Conservation (phyloP, 805 yeast species). For the Hanseniaspora mollemarum region DNA sequence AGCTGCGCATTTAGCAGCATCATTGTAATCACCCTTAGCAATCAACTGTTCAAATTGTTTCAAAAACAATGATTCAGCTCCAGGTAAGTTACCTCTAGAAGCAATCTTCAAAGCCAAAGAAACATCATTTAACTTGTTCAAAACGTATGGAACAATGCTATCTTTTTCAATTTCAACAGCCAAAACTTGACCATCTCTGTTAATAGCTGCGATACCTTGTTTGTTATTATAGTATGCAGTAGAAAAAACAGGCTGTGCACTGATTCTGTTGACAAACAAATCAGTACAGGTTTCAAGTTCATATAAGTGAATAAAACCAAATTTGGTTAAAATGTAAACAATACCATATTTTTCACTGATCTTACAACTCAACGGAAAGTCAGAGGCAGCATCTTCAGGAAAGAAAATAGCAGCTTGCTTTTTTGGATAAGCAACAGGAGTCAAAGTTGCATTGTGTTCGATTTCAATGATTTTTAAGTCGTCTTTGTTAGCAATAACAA, state of each 20-base stretch:
- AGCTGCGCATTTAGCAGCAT: conserved; percentile 96
- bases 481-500: conserved; percentile 81
- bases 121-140: conserved; percentile 76
- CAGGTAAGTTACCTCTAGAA: conserved; percentile 91
- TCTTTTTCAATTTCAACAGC: conserved; percentile 80
- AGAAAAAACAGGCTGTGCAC: conserved; percentile 90
- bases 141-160: conserved; percentile 77
- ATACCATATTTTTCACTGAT: conserved; percentile 79
- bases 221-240: conserved; percentile 60
- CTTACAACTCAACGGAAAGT: conserved; percentile 90
- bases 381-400: conserved; percentile 93
- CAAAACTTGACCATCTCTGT: conserved; percentile 88
- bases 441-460: conserved; percentile 74
- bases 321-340: conserved; percentile 80
- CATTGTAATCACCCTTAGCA: conserved; percentile 72
- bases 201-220: conserved; percentile 83
- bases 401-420: conserved; percentile 86
- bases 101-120: conserved; percentile 78
- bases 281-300: conserved; percentile 88
- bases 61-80: conserved; percentile 83
- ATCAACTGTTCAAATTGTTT: conserved; percentile 85
- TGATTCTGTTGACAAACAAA: conserved; percentile 89
- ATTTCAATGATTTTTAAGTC: conserved; percentile 88
- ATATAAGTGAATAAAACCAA: conserved; percentile 90
- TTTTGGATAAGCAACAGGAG: conserved; percentile 69